Percentiles rank a stretch among this genome's conserved stretches.
Conservation (phyloP, 2,329 filamentous ascomycete species). For the Penicillium sclerotigenum region DNA sequence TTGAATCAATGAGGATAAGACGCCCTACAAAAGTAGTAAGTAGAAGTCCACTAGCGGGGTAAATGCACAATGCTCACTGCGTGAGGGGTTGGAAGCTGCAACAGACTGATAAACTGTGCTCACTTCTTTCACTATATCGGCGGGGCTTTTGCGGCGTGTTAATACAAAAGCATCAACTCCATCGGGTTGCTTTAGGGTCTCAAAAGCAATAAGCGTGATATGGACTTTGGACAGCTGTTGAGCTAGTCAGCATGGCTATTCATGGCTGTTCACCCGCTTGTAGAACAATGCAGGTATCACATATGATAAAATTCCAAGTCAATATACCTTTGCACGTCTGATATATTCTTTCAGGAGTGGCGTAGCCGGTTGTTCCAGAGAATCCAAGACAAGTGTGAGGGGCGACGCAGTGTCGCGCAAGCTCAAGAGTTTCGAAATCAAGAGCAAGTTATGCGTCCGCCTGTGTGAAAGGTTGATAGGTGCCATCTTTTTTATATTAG, state of each 20-base stretch:
- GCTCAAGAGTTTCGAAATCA: constrained; percentile 78
- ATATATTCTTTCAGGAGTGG: constrained; percentile 72
- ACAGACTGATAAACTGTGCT: constrained; percentile 35
- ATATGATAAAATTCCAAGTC: neutral
- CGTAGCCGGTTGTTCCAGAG: constrained; percentile 72
- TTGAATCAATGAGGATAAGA: constrained; percentile 75
- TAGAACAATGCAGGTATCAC: neutral
- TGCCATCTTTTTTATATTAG: constrained; percentile 28
- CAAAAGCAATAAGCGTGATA: constrained; percentile 74
- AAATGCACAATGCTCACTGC: constrained; percentile 25
- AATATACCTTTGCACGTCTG: constrained; percentile 65
- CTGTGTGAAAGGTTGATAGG: constrained; percentile 55
- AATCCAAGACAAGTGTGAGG: constrained; percentile 81
- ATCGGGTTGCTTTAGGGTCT: constrained; percentile 63
- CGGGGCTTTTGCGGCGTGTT: constrained; percentile 58
- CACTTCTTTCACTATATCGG: constrained; percentile 60
- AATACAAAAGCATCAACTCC: constrained; percentile 66
- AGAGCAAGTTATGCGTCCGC: constrained; percentile 76
- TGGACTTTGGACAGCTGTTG: constrained; percentile 57
- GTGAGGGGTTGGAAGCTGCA: constrained; percentile 19
- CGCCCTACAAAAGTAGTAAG: constrained; percentile 50
- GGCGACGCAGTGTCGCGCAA: constrained; percentile 77
- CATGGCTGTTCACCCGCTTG: neutral
- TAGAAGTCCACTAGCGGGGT: neutral
- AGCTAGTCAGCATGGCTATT: constrained; percentile 9